phyloP scores from a whole-genome alignment of 2,329 filamentous ascomycete species.

The Fusarium palustre region DNA sequence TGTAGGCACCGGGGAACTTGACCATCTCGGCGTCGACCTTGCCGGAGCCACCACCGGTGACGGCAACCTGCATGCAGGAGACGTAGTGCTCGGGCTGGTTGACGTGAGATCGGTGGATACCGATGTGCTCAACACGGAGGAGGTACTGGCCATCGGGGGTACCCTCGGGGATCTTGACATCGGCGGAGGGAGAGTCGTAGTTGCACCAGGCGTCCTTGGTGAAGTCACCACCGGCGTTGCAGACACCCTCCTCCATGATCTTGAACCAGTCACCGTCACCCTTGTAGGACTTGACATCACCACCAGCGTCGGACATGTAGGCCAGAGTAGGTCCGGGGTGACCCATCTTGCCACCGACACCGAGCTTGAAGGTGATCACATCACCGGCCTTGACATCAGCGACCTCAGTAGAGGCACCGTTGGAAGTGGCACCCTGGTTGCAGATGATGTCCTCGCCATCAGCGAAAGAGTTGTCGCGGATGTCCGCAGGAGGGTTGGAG shows the following conservation, averaged over 20 bases:
- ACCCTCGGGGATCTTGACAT: slow-evolving; percentile 25
- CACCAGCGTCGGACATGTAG: slow-evolving; percentile 17
- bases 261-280: slow-evolving; percentile 24
- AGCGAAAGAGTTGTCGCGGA: slow-evolving; percentile 28
- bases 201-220: slow-evolving; percentile 33
- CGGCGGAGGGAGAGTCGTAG: slow-evolving; percentile 15
- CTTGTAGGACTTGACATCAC: slow-evolving; percentile 27
- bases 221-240: slow-evolving; percentile 24
- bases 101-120: slow-evolving; percentile 23
- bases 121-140: slow-evolving; percentile 30
- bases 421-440: slow-evolving; percentile 18
- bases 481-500: slow-evolving; percentile 23
- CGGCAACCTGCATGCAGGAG: slow-evolving; percentile 25
- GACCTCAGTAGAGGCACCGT: slow-evolving; percentile 4
- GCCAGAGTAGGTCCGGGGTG: slow-evolving; percentile 30
- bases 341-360: slow-evolving; percentile 16
- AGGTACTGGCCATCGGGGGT: slow-evolving; percentile 25
- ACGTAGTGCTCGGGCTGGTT: slow-evolving; percentile 31
- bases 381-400: slow-evolving; percentile 26
- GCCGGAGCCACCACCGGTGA: slow-evolving; percentile 18
- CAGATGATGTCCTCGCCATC: slow-evolving; percentile 27
- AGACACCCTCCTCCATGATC: slow-evolving; percentile 31
- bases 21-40: slow-evolving; percentile 25
- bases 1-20: slow-evolving; percentile 31
- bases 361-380: slow-evolving; percentile 30